phyloP scores from a whole-genome alignment of 139 green algal genomes.

The Spirogloea muscicola region DNA sequence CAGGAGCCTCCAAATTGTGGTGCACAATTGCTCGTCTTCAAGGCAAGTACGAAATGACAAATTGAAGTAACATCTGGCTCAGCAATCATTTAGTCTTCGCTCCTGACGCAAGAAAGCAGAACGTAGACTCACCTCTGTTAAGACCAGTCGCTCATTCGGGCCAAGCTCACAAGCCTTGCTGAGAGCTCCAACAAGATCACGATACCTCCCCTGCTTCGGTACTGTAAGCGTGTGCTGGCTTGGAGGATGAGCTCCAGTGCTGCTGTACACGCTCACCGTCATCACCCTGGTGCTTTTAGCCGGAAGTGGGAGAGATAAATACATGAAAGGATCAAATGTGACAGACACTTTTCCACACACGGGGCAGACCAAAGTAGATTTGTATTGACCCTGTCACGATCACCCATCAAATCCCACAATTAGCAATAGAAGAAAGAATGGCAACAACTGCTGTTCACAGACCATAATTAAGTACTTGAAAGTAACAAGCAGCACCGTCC shows the following conservation, averaged over 20 bases:
- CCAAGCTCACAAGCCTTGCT: not conserved
- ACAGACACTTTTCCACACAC: slow-evolving; percentile 65
- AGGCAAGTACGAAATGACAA: no score
- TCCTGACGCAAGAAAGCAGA: no score
- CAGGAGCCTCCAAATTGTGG: no score
- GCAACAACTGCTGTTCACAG: no score
- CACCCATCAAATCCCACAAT: no score
- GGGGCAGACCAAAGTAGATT: slow-evolving; percentile 83
- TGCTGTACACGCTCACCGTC: slow-evolving; percentile 58
- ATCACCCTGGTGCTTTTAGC: slow-evolving; percentile 49
- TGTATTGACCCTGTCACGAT: slow-evolving; percentile 76
- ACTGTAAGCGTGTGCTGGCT: slow-evolving; percentile 50
- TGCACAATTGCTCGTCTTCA: no score
- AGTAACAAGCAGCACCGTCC: not conserved
- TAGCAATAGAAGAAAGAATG: no score
- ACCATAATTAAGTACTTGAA: not conserved
- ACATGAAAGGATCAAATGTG: slow-evolving; percentile 97
- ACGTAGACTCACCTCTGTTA: slow-evolving; percentile 38
- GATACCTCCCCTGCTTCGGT: slow-evolving; percentile 49
- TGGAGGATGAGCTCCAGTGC: slow-evolving; percentile 28
- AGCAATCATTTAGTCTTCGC: no score
- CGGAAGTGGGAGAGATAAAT: slow-evolving; percentile 87
- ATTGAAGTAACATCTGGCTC: no score
- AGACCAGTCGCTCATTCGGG: slow-evolving; percentile 8
- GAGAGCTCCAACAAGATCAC: slow-evolving; percentile 20